These are phyloP conservation scores for Fusarium torulosum DNA, from an alignment of 2,329 filamentous ascomycete species.

Conservation along the genomic window DNA sequence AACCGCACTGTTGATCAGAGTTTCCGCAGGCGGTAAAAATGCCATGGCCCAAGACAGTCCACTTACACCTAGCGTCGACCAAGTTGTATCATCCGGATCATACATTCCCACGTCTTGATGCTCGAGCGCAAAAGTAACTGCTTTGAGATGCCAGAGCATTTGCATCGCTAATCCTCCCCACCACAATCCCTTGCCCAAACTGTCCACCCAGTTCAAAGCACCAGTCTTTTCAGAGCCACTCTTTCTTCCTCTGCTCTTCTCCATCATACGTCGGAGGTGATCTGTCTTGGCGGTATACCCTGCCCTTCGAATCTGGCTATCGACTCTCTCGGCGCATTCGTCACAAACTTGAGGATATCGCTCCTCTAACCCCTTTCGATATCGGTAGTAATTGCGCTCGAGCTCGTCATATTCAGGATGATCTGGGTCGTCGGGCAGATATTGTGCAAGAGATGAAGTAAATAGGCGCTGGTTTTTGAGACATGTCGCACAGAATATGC, in stretches of 20 bases:
- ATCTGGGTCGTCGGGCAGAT: constrained; percentile 73
- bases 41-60: constrained; percentile 32
- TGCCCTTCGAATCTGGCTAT: constrained; percentile 75
- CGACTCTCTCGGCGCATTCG: constrained; percentile 80
- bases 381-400: constrained; percentile 76
- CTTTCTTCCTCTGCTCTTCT: constrained; percentile 65
- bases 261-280: constrained; percentile 79
- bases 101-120: constrained; percentile 50
- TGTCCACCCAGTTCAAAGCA: constrained; percentile 58
- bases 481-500: constrained; percentile 79
- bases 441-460: constrained; percentile 81
- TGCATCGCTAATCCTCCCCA: constrained; percentile 61
- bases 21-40: constrained; percentile 57
- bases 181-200: constrained; percentile 62
- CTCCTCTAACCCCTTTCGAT: constrained; percentile 78
- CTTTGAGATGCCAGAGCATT: constrained; percentile 63
- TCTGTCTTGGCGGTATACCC: constrained; percentile 89
- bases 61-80: constrained; percentile 22
- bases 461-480: constrained; percentile 90
- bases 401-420: constrained; percentile 78
- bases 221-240: constrained; percentile 49
- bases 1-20: constrained; percentile 62
- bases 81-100: constrained; percentile 51
- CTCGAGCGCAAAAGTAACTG: constrained; percentile 46
- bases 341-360: constrained; percentile 91